Base-by-base conservation (phyloP, 2,329 filamentous ascomycete genomes). In the Didymella arachidicola region DNA sequence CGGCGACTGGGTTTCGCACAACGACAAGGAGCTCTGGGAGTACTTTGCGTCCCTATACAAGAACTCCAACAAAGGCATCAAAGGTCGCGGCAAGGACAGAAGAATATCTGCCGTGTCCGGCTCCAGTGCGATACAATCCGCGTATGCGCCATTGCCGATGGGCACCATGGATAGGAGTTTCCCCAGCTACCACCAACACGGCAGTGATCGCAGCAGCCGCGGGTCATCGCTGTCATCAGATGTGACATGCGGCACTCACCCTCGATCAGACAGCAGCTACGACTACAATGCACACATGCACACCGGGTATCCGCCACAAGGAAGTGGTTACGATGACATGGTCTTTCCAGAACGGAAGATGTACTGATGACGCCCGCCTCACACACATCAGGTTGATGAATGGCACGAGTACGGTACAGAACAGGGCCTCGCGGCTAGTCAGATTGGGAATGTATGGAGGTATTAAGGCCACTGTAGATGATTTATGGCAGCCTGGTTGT, bases 31-130 rank as follows among this genome's bases (percentile, higher is more conserved):
- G 59, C 82, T 97, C 49, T 92, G 90, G 81, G 86, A 90, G 66
- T 96, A 97, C 79, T 95, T 98, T 73, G 85, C 88, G 4, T 84
- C 84, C 0, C 83, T 97, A n/a, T 97, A 97, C 84, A 97, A 96
- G 82, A 96, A 98, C 79, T 93, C 90, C 79, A 98, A 98, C 84
- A 97, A 97, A 78, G 95, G 95, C 1, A 97, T 98, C 82, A 98
- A 97, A 79, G 95, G 95, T 11, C 88, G 95, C 44, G 95, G 95
- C 42, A 95, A 94, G 74, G 91, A 93, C 67, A 84, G 92, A 56
- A 87, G 87, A 57, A 89, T 93, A 65, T 78, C 77, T 42, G 72
- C 76, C 11, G 59, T 72, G 27, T 64, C 72, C 2, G 65, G 69
- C 1, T 71, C 73, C 6, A 66, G 63, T 18, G 62, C 66, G 10